Base-by-base conservation (phyloP, 202 grass and related monocot species). In the Zoysia matrella region DNA sequence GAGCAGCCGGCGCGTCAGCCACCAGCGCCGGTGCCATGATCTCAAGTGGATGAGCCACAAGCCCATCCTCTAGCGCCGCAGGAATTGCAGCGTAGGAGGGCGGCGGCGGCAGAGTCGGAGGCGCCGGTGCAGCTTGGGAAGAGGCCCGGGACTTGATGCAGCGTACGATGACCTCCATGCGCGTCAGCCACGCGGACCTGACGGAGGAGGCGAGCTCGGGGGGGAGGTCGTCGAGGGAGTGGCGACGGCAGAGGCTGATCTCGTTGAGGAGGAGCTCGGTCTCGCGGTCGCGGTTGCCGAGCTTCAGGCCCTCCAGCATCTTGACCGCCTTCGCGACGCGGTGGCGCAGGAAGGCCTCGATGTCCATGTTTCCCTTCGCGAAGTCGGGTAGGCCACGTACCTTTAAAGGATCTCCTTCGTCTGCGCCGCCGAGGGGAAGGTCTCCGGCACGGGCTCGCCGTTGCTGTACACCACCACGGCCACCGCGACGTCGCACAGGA, bases 181-280 rank as follows among this genome's bases (percentile, higher is more conserved):
- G 12, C 11, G 0, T 13, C 52, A 15, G 3, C 12, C 15, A 55
- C 12, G 52, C 13, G 3, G 12, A 64, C 0, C 11, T 46, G n/a
- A 92, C 57, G 64, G 15, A 14, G 4, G 3, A 10, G 12, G 41
- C 11, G 16, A 85, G 11, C 3, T 72, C 51, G 1, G 55, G 63
- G n/a, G n/a, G n/a, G n/a, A 73, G 5, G 1, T 65, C 69, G 39
- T 65, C 58, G 39, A 73, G 7, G 30, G 7, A 52, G 4, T 18
- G 48, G 47, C 47, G 60, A 2, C 61, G 47, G 46, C 84, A 58
- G 1, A 60, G 15, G 11, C 50, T 14, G 48, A 73, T 7, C 0
- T 92, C 83, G 64, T 84, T 71, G 80, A 89, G 76, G n/a, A 89
- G 15, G 12, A 86, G 47, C 36, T 55, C 80, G 1, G 73, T 46